Evolutionary conservation across 2,329 filamentous ascomycete genomes (phyloP).

Genomic region (Cladobotryum protrusum): DNA sequence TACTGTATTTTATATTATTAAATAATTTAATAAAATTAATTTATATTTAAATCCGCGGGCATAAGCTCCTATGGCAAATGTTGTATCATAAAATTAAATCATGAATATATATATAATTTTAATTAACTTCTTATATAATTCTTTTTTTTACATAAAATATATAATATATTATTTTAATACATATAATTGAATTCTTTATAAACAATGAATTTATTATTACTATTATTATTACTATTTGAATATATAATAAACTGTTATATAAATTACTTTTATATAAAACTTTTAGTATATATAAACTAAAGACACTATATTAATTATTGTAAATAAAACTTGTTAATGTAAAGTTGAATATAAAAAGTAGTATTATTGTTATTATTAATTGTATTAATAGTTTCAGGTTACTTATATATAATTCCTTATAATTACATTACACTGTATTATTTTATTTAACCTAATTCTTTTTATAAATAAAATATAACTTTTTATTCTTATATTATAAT

Average conservation of each 20-base stretch:
- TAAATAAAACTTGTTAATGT: neutral
- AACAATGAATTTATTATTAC: neutral
- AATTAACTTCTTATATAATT: constrained; percentile 1
- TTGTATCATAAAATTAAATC: neutral
- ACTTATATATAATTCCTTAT: neutral
- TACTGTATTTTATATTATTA: neutral
- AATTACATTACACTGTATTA: neutral
- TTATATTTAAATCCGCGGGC: no score
- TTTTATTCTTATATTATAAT: neutral
- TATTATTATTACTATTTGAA: constrained; percentile 2
- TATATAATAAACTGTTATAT: neutral
- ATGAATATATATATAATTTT: neutral
- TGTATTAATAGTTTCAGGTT: neutral
- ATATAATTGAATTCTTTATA: neutral
- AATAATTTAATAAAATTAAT: neutral
- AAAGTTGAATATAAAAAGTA: neutral
- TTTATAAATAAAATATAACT: neutral
- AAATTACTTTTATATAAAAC: neutral
- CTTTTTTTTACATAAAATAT: constrained; percentile 7
- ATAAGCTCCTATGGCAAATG: neutral
- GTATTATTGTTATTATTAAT: neutral
- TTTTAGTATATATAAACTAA: neutral
- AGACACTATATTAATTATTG: neutral
- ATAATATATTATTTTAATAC: neutral
- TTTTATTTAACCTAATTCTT: neutral